phyloP scores from a whole-genome alignment of 2,329 filamentous ascomycete genomes.

The Fusarium cicatricum region DNA sequence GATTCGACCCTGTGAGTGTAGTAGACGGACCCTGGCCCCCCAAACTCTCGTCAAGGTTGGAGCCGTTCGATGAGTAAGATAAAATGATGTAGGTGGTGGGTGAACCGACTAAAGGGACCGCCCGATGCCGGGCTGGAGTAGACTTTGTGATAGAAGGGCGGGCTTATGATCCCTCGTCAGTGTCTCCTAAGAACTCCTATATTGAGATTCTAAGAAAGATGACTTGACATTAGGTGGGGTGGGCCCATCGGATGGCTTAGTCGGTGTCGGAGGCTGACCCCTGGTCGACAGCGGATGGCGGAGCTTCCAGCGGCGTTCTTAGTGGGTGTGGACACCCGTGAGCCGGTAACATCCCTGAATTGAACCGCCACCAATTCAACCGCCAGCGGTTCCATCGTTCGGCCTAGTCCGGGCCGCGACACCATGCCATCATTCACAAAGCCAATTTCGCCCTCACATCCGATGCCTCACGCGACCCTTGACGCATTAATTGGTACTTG shows the following conservation, averaged over 20 bases:
- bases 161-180: constrained; percentile 24
- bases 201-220: constrained; percentile 26
- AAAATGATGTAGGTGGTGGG: constrained; percentile 27
- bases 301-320: constrained; percentile 4
- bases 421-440: constrained; percentile 5
- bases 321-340: constrained; percentile 3
- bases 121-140: constrained; percentile 4
- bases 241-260: constrained; percentile 29
- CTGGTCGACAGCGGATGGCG: constrained; percentile 26
- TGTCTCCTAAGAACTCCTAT: constrained; percentile 31
- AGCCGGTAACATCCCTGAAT: constrained; percentile 1
- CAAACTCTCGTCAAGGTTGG: constrained; percentile 20
- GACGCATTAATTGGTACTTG: neutral
- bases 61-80: constrained; percentile 10
- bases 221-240: constrained; percentile 25
- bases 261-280: no score
- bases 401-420: neutral
- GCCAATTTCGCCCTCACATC: constrained; percentile 28
- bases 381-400: neutral
- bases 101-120: constrained; percentile 11
- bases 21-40: constrained; percentile 35
- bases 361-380: neutral
- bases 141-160: constrained; percentile 14
- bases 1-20: constrained; percentile 29
- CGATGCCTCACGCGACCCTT: constrained; percentile 33